Conservation (phyloP, 2,329 filamentous ascomycete genomes). For the Nakataea oryzae region DNA sequence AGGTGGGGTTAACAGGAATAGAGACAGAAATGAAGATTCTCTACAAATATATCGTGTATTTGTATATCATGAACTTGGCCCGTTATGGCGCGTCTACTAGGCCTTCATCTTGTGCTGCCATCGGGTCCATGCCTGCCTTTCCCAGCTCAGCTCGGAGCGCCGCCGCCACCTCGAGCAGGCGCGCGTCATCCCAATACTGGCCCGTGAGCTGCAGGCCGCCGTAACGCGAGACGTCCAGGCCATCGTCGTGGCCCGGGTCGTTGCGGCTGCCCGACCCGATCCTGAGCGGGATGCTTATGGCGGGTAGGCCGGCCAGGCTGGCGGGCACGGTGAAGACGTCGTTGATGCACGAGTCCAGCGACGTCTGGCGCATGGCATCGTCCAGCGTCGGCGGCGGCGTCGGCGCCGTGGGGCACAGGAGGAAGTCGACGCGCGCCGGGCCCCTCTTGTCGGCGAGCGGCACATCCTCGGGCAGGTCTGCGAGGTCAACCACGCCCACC, state of each 20-base stretch:
- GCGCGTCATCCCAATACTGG: conserved; percentile 68
- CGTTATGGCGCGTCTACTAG: too few relatives aligned
- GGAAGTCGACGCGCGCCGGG: conserved; percentile 64
- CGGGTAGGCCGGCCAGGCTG: conserved; percentile 82
- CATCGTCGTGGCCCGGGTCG: background rate
- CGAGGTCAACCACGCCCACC: conserved; percentile 39
- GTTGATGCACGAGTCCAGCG: conserved; percentile 76
- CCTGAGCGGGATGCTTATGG: conserved; percentile 65
- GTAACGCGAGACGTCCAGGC: conserved; percentile 12
- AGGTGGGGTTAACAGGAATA: too few relatives aligned
- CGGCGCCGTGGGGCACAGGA: conserved; percentile 81
- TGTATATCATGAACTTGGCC: too few relatives aligned
- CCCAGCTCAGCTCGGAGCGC: conserved; percentile 16
- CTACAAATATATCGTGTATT: too few relatives aligned
- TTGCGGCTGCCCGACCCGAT: background rate
- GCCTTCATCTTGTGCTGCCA: background rate
- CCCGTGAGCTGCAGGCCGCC: conserved; percentile 67
- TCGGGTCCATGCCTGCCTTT: background rate
- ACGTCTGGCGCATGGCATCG: conserved; percentile 35
- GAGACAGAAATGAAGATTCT: too few relatives aligned
- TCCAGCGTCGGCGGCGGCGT: conserved; percentile 36
- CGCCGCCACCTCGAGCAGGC: conserved; percentile 49
- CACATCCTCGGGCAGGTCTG: conserved; percentile 45
- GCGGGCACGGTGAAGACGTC: conserved; percentile 95
- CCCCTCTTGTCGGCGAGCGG: conserved; percentile 44